Conservation (phyloP, 352 stramenopile genomes). For the Phytopythium mirpurense region DNA sequence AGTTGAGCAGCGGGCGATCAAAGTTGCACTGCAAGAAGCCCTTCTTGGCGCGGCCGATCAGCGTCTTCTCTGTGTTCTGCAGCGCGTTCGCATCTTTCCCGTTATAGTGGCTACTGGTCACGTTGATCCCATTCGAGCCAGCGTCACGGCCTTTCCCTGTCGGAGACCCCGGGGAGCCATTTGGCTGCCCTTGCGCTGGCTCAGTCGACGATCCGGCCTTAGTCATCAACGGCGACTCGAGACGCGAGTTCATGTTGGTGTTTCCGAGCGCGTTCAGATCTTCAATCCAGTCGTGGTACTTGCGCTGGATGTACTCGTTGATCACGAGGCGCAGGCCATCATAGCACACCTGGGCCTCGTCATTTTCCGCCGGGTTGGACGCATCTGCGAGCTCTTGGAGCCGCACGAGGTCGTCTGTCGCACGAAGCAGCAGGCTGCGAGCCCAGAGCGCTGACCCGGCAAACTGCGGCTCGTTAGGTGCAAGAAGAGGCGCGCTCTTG, state of each 20-base stretch:
- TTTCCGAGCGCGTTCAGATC: slow-evolving; percentile 77
- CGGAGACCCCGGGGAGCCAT: slow-evolving; percentile 1
- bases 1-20: slow-evolving; percentile 86
- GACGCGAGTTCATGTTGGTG: slow-evolving; percentile 67
- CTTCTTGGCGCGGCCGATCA: slow-evolving; percentile 76
- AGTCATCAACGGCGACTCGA: slow-evolving; percentile 87
- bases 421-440: slow-evolving; percentile 74
- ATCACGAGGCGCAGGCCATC: slow-evolving; percentile 74
- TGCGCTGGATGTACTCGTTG: slow-evolving; percentile 89
- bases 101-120: slow-evolving; percentile 20
- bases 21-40: slow-evolving; percentile 94
- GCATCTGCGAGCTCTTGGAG: slow-evolving; percentile 66
- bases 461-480: slow-evolving; percentile 89
- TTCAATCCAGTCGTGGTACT: slow-evolving; percentile 90
- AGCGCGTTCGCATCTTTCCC: slow-evolving; percentile 54
- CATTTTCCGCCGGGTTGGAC: slow-evolving; percentile 65
- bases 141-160: background rate
- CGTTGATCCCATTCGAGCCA: slow-evolving; percentile 18
- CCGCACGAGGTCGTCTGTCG: slow-evolving; percentile 70
- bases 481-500: slow-evolving; percentile 75
- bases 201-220: slow-evolving; percentile 41
- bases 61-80: slow-evolving; percentile 75
- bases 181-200: background rate
- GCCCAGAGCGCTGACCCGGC: slow-evolving; percentile 92
- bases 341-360: slow-evolving; percentile 73